Percentiles rank a stretch among this genome's conserved stretches.
These are phyloP conservation scores for Claviceps lovelessii DNA, from an alignment of 2,329 filamentous ascomycete genomes.

Conservation along the genomic window DNA sequence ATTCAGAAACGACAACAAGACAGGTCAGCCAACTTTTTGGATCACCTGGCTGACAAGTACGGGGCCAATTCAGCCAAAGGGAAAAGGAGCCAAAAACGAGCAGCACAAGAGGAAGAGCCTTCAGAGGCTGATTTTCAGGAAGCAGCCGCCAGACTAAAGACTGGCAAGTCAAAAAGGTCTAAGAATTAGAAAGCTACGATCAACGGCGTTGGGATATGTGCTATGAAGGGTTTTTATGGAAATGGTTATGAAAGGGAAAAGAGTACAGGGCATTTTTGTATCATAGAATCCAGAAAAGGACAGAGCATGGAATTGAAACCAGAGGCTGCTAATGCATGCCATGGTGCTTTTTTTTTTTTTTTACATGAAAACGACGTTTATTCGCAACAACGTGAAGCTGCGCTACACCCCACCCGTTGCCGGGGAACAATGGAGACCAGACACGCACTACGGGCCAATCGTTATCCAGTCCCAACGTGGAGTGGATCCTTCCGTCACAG, in stretches of 20 bases:
- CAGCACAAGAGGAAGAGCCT: slow-evolving; percentile 45
- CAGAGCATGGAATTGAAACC: neutral
- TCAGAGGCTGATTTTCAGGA: slow-evolving; percentile 48
- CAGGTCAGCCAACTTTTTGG: slow-evolving; percentile 49
- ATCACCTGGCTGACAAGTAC: slow-evolving; percentile 67
- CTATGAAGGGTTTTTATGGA: neutral
- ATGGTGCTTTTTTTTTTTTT: neutral
- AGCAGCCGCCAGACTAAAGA: slow-evolving; percentile 33
- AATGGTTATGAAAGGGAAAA: neutral
- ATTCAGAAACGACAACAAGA: slow-evolving; percentile 59
- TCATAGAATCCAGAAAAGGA: neutral
- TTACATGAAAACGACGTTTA: neutral
- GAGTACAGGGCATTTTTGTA: neutral
- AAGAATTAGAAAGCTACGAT: neutral
- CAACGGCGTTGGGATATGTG: neutral
- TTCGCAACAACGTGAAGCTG: neutral
- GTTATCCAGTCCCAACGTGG: too few relatives aligned
- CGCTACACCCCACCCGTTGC: too few relatives aligned
- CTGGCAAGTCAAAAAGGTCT: slow-evolving; percentile 11
- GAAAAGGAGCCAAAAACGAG: slow-evolving; percentile 38
- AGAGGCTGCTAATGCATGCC: neutral
- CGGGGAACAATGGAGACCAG: too few relatives aligned
- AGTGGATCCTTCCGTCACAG: neutral
- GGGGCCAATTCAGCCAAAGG: slow-evolving; percentile 26
- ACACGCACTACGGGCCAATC: too few relatives aligned